Percentiles rank a stretch among this genome's conserved stretches.
Conservation (phyloP, 1,139 yeast species). For the Debaryomyces coudertii region DNA sequence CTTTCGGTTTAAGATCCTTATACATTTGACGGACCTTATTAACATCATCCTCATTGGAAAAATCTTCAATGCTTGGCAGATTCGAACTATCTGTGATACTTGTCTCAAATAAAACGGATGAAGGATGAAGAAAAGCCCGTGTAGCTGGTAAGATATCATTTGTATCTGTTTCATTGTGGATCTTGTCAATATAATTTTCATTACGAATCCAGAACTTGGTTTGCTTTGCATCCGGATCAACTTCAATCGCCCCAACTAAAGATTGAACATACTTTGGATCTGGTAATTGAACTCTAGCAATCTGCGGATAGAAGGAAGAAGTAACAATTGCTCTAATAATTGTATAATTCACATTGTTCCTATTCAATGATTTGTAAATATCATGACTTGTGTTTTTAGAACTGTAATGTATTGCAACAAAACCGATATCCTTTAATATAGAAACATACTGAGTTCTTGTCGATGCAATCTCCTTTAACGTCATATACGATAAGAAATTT, state of each 20-base stretch:
- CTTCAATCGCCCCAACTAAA: constrained; percentile 76
- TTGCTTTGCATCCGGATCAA: constrained; percentile 77
- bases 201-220: constrained; percentile 76
- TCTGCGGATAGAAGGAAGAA: constrained; percentile 80
- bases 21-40: constrained; percentile 31
- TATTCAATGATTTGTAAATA: constrained; percentile 33
- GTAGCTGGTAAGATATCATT: constrained; percentile 50
- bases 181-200: constrained; percentile 39
- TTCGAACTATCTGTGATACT: constrained; percentile 24
- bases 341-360: constrained; percentile 52
- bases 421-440: constrained; percentile 74
- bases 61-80: constrained; percentile 26
- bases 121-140: constrained; percentile 82
- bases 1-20: constrained; percentile 42
- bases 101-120: constrained; percentile 65
- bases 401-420: constrained; percentile 57
- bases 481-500: constrained; percentile 62
- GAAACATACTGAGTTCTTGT: constrained; percentile 69
- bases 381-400: constrained; percentile 19
- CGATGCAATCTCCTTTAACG: constrained; percentile 71
- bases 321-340: constrained; percentile 70
- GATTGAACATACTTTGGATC: constrained; percentile 74
- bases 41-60: constrained; percentile 39
- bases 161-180: constrained; percentile 18
- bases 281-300: constrained; percentile 81